These are phyloP conservation scores for Pyricularia pennisetigena DNA, from an alignment of 2,329 filamentous ascomycete genomes.

Conservation along the genomic window DNA sequence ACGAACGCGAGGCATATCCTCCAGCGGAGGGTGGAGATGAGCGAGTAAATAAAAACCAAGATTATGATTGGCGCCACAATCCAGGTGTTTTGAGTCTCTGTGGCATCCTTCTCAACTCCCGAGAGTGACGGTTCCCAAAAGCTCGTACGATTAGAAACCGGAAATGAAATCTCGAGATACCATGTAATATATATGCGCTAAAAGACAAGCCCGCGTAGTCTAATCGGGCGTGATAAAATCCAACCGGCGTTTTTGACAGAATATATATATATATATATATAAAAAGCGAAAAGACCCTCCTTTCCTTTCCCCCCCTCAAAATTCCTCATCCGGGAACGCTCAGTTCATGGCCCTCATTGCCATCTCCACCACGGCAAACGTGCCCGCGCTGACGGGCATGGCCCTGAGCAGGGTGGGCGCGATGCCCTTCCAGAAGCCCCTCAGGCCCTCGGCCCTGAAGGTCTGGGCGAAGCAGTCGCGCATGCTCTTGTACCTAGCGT, in stretches of 20 bases:
- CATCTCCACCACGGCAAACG: conserved; percentile 75
- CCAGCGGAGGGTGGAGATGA: conserved; percentile 56
- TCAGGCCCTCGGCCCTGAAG: conserved; percentile 62
- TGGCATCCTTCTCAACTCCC: background rate
- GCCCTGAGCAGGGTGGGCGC: conserved; percentile 84
- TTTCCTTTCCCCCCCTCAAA: no score
- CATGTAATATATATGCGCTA: background rate
- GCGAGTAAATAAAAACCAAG: conserved; percentile 21
- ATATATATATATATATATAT: conserved; percentile 1
- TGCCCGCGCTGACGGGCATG: conserved; percentile 97
- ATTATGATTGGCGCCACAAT: background rate
- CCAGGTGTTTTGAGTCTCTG: background rate
- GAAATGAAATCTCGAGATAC: background rate
- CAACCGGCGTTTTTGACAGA: no score
- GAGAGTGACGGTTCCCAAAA: background rate
- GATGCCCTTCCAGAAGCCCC: conserved; percentile 92
- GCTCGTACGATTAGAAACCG: background rate
- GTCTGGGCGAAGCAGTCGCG: conserved; percentile 81
- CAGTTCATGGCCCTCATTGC: conserved; percentile 52
- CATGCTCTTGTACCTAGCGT: conserved; percentile 69
- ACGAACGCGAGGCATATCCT: conserved; percentile 57
- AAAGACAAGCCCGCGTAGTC: background rate
- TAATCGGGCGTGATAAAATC: no score
- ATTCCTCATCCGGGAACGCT: background rate
- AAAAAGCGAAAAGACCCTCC: background rate